A percentile compares a stretch with the other conserved stretches of the same genome.
These are phyloP conservation scores for Kokia cookei DNA, from an alignment of 441 rosid species.

Conservation along the genomic window DNA sequence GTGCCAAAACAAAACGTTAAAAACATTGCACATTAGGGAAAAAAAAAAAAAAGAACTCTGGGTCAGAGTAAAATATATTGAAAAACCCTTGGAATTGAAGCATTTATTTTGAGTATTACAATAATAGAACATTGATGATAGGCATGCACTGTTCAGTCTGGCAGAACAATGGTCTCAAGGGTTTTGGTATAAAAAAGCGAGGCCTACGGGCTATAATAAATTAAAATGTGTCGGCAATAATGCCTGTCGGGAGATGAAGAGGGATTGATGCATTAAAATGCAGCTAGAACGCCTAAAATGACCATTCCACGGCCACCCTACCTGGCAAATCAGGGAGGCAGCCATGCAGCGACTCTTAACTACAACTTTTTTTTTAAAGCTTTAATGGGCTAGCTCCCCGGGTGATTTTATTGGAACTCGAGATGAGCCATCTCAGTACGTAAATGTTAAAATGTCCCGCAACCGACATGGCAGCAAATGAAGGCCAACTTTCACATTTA, in stretches of 20 bases:
- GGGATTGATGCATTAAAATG: not conserved
- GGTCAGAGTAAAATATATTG: slow-evolving; percentile 11
- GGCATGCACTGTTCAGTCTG: not conserved
- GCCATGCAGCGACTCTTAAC: not conserved
- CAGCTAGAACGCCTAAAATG: not conserved
- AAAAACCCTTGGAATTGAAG: not conserved
- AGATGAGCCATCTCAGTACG: not conserved
- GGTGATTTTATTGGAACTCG: not conserved
- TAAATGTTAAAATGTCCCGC: not conserved
- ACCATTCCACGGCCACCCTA: not conserved
- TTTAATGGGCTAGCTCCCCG: not conserved
- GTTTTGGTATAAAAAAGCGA: not conserved
- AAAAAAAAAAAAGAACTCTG: not conserved
- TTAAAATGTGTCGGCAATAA: not conserved
- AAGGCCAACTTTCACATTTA: slow-evolving; percentile 6
- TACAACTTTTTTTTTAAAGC: not conserved
- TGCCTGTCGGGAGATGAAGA: not conserved
- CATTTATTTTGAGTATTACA: not conserved
- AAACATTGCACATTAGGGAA: not conserved
- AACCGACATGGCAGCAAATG: not conserved
- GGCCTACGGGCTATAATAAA: not conserved
- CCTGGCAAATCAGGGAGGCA: not conserved
- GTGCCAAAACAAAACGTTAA: slow-evolving; percentile 24
- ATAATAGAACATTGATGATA: not conserved
- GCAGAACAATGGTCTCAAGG: not conserved